Evolutionary conservation across 2,329 filamentous ascomycete genomes (phyloP), one percentile per base, ranked within the genome.

Genomic region (Aspergillus proliferans): DNA sequence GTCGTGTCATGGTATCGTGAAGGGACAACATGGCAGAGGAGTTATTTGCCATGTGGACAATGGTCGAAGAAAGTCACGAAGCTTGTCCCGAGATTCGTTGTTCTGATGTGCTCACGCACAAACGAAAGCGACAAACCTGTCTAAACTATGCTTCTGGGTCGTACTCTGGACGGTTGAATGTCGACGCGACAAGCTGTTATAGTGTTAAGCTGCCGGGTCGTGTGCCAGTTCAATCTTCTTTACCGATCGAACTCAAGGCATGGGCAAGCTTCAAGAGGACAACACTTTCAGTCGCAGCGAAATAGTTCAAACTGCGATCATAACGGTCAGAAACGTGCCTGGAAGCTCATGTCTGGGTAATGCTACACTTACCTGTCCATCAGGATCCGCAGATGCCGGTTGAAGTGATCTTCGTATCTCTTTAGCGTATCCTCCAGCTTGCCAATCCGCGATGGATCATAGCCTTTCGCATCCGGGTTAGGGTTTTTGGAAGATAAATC

Each of bases 281-380:
- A 3, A 96, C 92, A 36, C 93, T 97, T 74, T 98, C 93, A 0
- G 93, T 97, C 0, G 93, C 93, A 2, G 93, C 93, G 60, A 96
- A 94, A 69, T 97, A 95, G 61, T 98, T 97, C 54, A 98, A 52
- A 52, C 70, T 72, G 45, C 1, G 45, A 2, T 7, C 3, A 33
- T 19, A 24, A 28, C 18, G 34, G 43, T 30, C 7, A 30, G 26
- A 30, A 12, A 4, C 15, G 15, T 15, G 15, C 15, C 15, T 15
- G 15, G 15, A 15, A 15, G 15, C 15, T 15, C 15, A 26, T 26
- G 7, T 26, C 7, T 26, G 24, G 24, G 24, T 26, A 7, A 26
- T 26, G 24, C 24, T 34, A 21, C 24, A 51, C 63, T 38, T 46
- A 77, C 52, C 89, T 92, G 66, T 97, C 93, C 34, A 97, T 82